phyloP scores from a whole-genome alignment of 441 rosid genomes.

The Mallotus japonicus region DNA sequence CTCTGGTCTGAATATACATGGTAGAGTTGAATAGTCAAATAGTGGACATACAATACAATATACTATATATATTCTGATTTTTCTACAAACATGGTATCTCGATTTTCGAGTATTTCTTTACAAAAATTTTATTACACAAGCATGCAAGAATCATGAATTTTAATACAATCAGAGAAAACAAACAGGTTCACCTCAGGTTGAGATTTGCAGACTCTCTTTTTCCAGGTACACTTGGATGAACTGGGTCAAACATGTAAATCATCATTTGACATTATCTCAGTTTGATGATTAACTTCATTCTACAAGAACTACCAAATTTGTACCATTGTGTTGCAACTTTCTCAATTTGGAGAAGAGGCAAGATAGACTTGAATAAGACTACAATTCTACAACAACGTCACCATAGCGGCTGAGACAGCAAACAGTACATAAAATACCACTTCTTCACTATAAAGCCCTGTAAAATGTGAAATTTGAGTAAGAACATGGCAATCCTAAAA shows the following conservation, averaged over 20 bases:
- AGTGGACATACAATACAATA: slow-evolving; percentile 1
- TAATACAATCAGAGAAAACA: slow-evolving; percentile 28
- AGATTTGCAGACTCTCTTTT: slow-evolving; percentile 6
- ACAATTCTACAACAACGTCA: slow-evolving; percentile 21
- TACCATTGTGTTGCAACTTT: slow-evolving; percentile 1
- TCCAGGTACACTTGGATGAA: slow-evolving; percentile 3
- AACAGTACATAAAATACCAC: slow-evolving; percentile 31
- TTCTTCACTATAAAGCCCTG: slow-evolving; percentile 52
- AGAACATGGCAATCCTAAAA: neutral
- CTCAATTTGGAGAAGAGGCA: slow-evolving; percentile 12
- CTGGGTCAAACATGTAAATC: neutral
- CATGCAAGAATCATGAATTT: slow-evolving; percentile 42
- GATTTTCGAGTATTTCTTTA: slow-evolving; percentile 28
- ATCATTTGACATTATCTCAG: slow-evolving; percentile 12
- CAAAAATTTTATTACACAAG: slow-evolving; percentile 36
- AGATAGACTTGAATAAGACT: slow-evolving; percentile 7
- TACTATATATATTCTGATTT: slow-evolving; percentile 2
- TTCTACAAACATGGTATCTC: slow-evolving; percentile 5
- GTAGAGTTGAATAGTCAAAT: slow-evolving; percentile 5
- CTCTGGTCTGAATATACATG: neutral
- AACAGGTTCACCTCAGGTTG: slow-evolving; percentile 21
- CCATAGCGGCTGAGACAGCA: slow-evolving; percentile 27
- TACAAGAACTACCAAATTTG: neutral
- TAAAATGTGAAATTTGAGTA: slow-evolving; percentile 15
- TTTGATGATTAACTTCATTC: slow-evolving; percentile 19